Percentiles rank a stretch among this genome's conserved stretches.
Conservation (phyloP, 2,329 filamentous ascomycete species). For the Dactylonectria macrodidyma region DNA sequence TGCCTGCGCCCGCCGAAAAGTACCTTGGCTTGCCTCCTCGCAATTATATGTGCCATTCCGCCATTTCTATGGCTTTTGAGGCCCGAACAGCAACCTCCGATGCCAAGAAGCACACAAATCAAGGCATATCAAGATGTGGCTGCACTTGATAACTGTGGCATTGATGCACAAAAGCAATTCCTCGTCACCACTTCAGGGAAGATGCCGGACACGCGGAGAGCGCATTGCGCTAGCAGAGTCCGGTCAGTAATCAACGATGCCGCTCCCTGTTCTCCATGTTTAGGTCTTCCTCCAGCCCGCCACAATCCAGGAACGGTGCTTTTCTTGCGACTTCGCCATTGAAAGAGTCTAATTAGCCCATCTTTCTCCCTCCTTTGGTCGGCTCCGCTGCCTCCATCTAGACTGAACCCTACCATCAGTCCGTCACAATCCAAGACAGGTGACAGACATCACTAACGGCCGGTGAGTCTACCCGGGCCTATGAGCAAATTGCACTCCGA, state of each 20-base stretch:
- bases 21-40: not conserved
- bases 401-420: constrained; percentile 3
- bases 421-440: constrained; percentile 6
- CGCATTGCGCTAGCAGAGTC: constrained; percentile 3
- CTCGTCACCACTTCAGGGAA: constrained; percentile 8
- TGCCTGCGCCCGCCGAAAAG: not conserved
- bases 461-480: not conserved
- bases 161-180: constrained; percentile 8
- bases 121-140: not conserved
- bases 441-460: not conserved
- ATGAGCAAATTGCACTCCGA: constrained; percentile 38
- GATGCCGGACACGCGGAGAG: not conserved
- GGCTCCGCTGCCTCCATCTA: constrained; percentile 1
- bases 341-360: not conserved
- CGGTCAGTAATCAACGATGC: not conserved
- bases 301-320: constrained; percentile 4
- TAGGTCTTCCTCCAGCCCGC: constrained; percentile 14
- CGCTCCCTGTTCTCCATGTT: not conserved
- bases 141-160: not conserved
- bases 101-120: not conserved
- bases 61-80: not conserved
- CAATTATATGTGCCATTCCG: not conserved
- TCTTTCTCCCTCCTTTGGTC: not conserved
- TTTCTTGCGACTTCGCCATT: not conserved
- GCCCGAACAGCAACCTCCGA: not conserved